phyloP scores from a whole-genome alignment of 495 filamentous ascomycete genomes.

The Saxophila tyrrhenica region DNA sequence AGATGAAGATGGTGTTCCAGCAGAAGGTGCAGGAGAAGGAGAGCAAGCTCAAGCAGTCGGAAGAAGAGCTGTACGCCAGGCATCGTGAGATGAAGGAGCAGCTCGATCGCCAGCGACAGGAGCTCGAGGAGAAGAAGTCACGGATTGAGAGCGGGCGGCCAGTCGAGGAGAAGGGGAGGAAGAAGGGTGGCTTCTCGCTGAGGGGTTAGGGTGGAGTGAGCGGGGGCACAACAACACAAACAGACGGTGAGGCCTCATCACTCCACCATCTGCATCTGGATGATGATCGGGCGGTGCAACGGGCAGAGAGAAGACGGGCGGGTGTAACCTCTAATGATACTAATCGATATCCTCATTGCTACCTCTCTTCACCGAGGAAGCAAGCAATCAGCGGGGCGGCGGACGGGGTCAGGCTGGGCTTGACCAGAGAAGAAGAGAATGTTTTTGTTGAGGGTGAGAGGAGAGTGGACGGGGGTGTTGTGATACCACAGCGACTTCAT shows the following conservation, averaged over 20 bases:
- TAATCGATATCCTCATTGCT: slow-evolving; percentile 5
- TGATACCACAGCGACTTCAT: slow-evolving; percentile 15
- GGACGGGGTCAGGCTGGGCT: neutral
- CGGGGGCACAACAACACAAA: neutral
- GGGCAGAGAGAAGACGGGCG: neutral
- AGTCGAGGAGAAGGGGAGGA: slow-evolving; percentile 87
- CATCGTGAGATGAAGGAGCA: slow-evolving; percentile 99
- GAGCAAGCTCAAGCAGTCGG: slow-evolving; percentile 97
- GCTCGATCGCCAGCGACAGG: slow-evolving; percentile 81
- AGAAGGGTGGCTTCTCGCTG: slow-evolving; percentile 94
- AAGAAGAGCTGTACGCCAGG: slow-evolving; percentile 94
- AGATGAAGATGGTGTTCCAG: slow-evolving; percentile 99
- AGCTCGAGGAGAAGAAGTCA: slow-evolving; percentile 94
- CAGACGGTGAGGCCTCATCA: neutral
- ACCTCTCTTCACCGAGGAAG: neutral
- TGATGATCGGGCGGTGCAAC: neutral
- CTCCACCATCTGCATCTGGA: neutral
- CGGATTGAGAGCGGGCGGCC: slow-evolving; percentile 88
- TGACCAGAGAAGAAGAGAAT: neutral
- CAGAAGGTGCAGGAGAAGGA: slow-evolving; percentile 99
- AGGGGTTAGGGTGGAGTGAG: slow-evolving; percentile 6
- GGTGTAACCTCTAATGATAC: neutral
- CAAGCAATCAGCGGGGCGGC: neutral
- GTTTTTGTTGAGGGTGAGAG: too few relatives aligned
- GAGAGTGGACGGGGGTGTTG: neutral